These are phyloP conservation scores for Fusarium solani-melongenae DNA, from an alignment of 2,329 filamentous ascomycete genomes.

Conservation along the genomic window DNA sequence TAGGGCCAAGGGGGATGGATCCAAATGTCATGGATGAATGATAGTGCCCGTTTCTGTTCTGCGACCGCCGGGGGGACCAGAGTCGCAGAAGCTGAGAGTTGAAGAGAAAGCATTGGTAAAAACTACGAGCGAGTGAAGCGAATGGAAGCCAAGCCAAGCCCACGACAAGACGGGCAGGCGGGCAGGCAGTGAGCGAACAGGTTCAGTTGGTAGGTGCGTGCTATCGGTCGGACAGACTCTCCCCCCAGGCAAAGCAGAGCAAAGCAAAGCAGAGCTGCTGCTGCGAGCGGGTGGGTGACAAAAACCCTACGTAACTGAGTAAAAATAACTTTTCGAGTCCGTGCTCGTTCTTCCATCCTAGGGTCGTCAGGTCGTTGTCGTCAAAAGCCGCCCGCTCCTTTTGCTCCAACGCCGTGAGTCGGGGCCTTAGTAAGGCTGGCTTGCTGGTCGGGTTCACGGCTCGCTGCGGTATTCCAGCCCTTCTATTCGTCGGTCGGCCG, in stretches of 20 bases:
- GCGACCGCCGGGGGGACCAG: constrained; percentile 14
- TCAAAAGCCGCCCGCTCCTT: constrained; percentile 1
- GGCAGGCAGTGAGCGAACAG: not conserved
- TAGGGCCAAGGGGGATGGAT: constrained; percentile 17
- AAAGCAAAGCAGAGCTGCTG: not conserved
- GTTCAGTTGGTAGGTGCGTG: constrained; percentile 13
- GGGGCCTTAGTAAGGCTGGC: not conserved
- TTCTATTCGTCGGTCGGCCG: constrained; percentile 16
- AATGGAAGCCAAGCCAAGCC: constrained; percentile 7
- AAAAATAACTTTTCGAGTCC: constrained; percentile 48
- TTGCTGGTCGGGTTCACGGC: constrained; percentile 10
- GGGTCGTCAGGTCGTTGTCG: constrained; percentile 2
- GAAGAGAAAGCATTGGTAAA: constrained; percentile 2
- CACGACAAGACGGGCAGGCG: not conserved
- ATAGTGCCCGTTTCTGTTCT: constrained; percentile 21
- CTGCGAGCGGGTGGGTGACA: constrained; percentile 33
- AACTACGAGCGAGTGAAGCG: constrained; percentile 10
- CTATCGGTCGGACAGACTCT: constrained; percentile 5
- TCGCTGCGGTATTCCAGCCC: constrained; percentile 10
- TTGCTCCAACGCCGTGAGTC: not conserved
- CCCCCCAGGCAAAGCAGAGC: constrained; percentile 1
- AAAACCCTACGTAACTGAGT: constrained; percentile 40
- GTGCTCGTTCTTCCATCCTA: constrained; percentile 26
- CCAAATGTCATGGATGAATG: constrained; percentile 22
- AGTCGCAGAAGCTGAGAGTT: constrained; percentile 9